Conservation (phyloP, 2,329 filamentous ascomycete species). For the Tetracladium maxilliforme region DNA sequence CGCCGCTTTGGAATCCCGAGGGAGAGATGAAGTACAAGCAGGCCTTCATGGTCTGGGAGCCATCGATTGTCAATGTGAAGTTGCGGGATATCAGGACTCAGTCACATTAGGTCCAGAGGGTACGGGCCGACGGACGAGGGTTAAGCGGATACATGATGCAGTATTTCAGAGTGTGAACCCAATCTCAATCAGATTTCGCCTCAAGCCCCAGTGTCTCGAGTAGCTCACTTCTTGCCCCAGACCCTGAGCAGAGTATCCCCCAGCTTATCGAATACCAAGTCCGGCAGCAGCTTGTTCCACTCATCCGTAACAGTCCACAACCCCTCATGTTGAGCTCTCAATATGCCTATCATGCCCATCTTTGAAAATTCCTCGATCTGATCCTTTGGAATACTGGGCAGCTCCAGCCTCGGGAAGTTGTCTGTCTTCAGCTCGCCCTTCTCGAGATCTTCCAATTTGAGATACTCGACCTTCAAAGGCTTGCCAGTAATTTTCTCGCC, state of each 20-base stretch:
- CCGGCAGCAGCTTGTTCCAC: slow-evolving; percentile 19
- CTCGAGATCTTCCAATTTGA: slow-evolving; percentile 30
- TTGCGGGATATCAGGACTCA: too few relatives aligned
- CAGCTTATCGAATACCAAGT: slow-evolving; percentile 14
- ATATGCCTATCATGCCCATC: slow-evolving; percentile 8
- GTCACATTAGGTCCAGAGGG: too few relatives aligned
- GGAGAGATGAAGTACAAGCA: slow-evolving; percentile 5
- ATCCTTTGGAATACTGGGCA: slow-evolving; percentile 13
- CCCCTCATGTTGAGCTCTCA: slow-evolving; percentile 9
- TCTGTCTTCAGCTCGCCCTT: slow-evolving; percentile 20
- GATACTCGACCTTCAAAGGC: slow-evolving; percentile 20
- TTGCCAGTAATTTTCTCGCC: slow-evolving; percentile 12
- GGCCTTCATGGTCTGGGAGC: too few relatives aligned
- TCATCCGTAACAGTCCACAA: slow-evolving; percentile 15
- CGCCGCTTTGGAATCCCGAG: slow-evolving; percentile 1
- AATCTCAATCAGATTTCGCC: too few relatives aligned
- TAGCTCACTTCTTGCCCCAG: slow-evolving; percentile 13
- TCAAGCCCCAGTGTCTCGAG: too few relatives aligned
- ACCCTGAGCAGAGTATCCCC: slow-evolving; percentile 14
- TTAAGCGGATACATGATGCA: too few relatives aligned
- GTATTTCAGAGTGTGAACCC: too few relatives aligned
- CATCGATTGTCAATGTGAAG: too few relatives aligned
- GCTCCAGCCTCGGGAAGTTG: too few relatives aligned
- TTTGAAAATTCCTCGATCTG: slow-evolving; percentile 9
- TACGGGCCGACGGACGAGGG: too few relatives aligned